Evolutionary conservation across 2,329 filamentous ascomycete species (phyloP).

Genomic region (Sclerotinia subarctica): DNA sequence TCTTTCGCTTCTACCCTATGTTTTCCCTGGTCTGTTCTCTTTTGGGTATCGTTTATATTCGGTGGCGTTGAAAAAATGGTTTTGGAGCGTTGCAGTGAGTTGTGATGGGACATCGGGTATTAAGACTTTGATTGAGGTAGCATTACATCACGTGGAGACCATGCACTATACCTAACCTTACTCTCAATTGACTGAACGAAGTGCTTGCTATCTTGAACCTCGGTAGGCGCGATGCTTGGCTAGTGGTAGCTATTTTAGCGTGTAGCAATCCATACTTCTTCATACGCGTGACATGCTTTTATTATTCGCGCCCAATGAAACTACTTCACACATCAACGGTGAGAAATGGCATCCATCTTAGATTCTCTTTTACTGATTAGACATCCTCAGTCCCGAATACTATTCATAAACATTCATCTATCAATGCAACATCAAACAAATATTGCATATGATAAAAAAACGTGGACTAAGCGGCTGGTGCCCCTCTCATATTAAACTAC

Average conservation of each 20-base stretch:
- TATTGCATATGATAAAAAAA: not conserved
- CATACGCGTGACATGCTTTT: not conserved
- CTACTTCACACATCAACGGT: not conserved
- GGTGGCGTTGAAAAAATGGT: conserved; percentile 4
- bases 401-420: not conserved
- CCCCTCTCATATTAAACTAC: not conserved
- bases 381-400: not conserved
- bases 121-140: not conserved
- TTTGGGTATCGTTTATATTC: not conserved
- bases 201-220: not conserved
- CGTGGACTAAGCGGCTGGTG: not conserved
- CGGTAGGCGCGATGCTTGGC: not conserved
- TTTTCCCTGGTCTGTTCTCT: conserved; percentile 8
- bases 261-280: not conserved
- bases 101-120: conserved; percentile 3
- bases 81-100: not conserved
- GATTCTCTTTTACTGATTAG: not conserved
- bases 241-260: not conserved
- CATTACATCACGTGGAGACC: conserved; percentile 4
- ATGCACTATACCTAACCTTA: not conserved
- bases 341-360: not conserved
- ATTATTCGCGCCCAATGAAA: not conserved
- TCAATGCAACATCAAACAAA: not conserved
- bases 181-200: not conserved
- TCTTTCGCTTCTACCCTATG: not conserved